phyloP scores from a whole-genome alignment of 2,329 filamentous ascomycete genomes.

The Aspergillus phoenicis region DNA sequence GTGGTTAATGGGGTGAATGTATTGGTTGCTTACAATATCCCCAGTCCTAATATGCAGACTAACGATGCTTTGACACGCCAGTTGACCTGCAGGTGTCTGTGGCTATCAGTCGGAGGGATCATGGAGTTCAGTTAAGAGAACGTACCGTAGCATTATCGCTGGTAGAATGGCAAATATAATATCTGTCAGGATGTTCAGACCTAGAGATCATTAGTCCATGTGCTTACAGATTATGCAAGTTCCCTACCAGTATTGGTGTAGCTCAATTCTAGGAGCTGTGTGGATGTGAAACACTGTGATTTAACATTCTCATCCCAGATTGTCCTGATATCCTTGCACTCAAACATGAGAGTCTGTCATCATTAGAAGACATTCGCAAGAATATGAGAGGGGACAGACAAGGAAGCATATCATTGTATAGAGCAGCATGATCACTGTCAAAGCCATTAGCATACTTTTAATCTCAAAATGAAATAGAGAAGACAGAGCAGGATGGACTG shows the following conservation, averaged over 20 bases:
- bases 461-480: no score
- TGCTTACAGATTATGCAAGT: background rate
- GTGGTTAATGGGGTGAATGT: background rate
- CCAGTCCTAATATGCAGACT: conserved; percentile 43
- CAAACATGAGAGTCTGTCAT: conserved; percentile 50
- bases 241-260: conserved; percentile 44
- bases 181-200: conserved; percentile 46
- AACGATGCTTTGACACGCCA: conserved; percentile 41
- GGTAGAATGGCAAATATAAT: conserved; percentile 46
- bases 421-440: conserved; percentile 20
- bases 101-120: background rate
- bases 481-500: no score
- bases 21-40: conserved; percentile 43
- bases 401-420: conserved; percentile 26
- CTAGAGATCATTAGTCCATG: background rate
- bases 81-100: conserved; percentile 42
- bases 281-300: conserved; percentile 46
- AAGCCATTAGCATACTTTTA: background rate
- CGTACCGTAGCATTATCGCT: conserved; percentile 42
- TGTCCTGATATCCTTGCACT: conserved; percentile 51
- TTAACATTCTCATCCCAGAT: conserved; percentile 49
- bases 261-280: conserved; percentile 46
- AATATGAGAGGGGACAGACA: conserved; percentile 1
- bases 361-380: background rate
- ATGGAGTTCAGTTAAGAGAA: background rate